A percentile compares a stretch with the other conserved stretches of the same genome.
Conservation (phyloP, 257 asterid genomes). For the Solanum sparsipilum region DNA sequence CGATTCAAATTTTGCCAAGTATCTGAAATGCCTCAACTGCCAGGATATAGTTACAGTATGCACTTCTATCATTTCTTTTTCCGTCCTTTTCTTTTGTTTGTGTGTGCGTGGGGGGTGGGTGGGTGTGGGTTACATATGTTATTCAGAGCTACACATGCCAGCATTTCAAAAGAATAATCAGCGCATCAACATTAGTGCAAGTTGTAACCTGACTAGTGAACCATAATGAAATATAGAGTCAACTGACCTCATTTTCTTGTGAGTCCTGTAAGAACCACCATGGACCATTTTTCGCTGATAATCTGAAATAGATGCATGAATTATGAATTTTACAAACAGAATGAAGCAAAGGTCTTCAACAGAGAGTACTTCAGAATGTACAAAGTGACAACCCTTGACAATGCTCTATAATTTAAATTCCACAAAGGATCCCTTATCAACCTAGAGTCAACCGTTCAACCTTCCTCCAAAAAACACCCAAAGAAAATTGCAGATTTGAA, state of each 20-base stretch:
- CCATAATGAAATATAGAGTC: background rate
- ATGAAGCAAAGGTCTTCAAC: background rate
- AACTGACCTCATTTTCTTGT: slow-evolving; percentile 14
- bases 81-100: background rate
- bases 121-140: background rate
- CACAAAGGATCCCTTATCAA: background rate
- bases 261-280: slow-evolving; percentile 39
- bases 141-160: background rate
- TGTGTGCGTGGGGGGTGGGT: background rate
- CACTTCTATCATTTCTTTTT: background rate
- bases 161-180: background rate
- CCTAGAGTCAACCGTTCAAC: background rate
- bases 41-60: background rate
- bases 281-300: slow-evolving; percentile 29
- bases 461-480: background rate
- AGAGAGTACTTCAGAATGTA: background rate
- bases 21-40: background rate
- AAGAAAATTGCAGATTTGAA: background rate
- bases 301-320: slow-evolving; percentile 7
- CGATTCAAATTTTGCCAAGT: background rate
- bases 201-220: background rate
- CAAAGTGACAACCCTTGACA: background rate
- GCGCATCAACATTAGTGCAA: background rate
- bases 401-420: background rate
- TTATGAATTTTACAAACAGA: background rate